Evolutionary conservation across 257 asterid genomes (phyloP), one percentile per base, ranked within the genome.

Genomic region (Capsicum chinense): DNA sequence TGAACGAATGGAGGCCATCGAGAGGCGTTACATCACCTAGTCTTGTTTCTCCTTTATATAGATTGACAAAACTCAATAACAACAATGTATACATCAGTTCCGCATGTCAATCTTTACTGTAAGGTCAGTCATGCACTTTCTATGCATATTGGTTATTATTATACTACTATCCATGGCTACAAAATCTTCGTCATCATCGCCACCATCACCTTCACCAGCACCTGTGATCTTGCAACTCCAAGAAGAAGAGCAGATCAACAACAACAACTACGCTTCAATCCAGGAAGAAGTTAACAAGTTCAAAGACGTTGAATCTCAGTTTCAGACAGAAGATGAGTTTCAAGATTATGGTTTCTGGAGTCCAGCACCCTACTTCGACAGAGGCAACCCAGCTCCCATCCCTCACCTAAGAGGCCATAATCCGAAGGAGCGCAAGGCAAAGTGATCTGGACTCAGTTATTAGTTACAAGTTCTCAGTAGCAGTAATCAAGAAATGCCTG

Each of bases 341-440:
- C 87, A 84, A 84, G 91, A 87, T 50, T 88, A 90, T 54, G 80
- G 48, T 4, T 58, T 8, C n/a, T 90, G 86, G 89, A 84, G 56
- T 67, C 90, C 91, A 4, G 17, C 86, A 10, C 91, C 92, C 0
- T 83, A 68, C 62, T 87, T 83, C 8, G 79, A 83, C 10, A 78
- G 90, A 78, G 83, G 87, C 52, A 68, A 35, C 12, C 58, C 80
- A 48, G 90, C 88, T 76, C 91, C 89, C 2, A 80, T 88, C 54
- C 92, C 92, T 86, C 91, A 90, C 21, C 59, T 67, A 12, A 56
- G 35, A 19, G 47, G 56, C 15, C 68, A 67, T 35, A 47, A 16
- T 35, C 44, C 9, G 11, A 3, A 82, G 66, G 26, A 67, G 66
- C 54, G 3, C 8, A 83, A 42, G 26, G 57, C 26, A 17, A 33